A percentile compares a stretch with the other conserved stretches of the same genome.
Evolutionary conservation across 2,329 filamentous ascomycete genomes (phyloP).

Genomic region (Cephalotrichum gorgonifer): DNA sequence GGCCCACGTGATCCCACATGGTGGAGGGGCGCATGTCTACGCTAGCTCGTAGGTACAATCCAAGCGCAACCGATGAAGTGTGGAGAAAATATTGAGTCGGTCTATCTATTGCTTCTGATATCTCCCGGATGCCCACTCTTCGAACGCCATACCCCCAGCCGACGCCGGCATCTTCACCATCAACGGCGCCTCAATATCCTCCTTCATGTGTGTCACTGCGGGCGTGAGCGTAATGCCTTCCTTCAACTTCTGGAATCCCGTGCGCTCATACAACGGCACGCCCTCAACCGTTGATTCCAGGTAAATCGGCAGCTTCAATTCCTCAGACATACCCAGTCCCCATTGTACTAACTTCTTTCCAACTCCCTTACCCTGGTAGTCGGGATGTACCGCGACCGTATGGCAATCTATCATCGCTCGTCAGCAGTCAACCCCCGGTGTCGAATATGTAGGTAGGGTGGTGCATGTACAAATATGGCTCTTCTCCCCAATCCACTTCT

Average conservation of each 20-base stretch:
- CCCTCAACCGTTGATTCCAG: constrained; percentile 32
- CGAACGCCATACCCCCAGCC: constrained; percentile 19
- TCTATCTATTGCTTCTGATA: constrained; percentile 7
- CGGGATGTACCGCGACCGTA: constrained; percentile 31
- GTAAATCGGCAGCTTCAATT: constrained; percentile 29
- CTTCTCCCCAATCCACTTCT: constrained; percentile 25
- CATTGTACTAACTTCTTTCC: constrained; percentile 29
- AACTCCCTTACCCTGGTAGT: constrained; percentile 28
- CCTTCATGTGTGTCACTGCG: constrained; percentile 19
- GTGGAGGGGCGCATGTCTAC: no score
- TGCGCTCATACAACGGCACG: constrained; percentile 29
- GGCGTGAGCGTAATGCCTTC: constrained; percentile 26
- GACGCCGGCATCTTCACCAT: constrained; percentile 28
- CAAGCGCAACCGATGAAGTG: no score
- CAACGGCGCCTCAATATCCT: constrained; percentile 25
- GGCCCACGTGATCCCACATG: no score
- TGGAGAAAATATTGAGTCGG: no score
- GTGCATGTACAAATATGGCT: constrained; percentile 28
- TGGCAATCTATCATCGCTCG: constrained; percentile 14
- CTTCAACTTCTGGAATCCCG: constrained; percentile 29
- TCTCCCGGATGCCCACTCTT: constrained; percentile 17
- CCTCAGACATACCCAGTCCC: constrained; percentile 23
- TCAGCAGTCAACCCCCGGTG: background rate
- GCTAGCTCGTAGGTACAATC: no score
- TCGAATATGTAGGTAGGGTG: background rate